Percentiles rank a stretch among this genome's conserved stretches.
These are phyloP conservation scores for Rhodosporidiobolus sp. DNA, from an alignment of 768 basidiomycete genomes.

Conservation along the genomic window DNA sequence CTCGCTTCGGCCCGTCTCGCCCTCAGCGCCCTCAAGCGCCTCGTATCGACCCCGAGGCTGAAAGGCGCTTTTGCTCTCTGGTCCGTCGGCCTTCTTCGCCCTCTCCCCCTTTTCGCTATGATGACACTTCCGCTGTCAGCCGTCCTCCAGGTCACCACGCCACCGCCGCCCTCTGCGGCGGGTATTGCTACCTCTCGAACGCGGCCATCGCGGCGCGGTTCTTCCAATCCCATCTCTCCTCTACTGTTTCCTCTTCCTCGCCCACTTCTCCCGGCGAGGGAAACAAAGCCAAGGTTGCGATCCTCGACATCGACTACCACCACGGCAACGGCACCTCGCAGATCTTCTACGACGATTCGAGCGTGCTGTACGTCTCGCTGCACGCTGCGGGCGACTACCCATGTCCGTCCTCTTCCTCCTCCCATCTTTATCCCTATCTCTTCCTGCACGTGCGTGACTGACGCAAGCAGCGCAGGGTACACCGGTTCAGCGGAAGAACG, in stretches of 20 bases:
- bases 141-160: conserved; percentile 51
- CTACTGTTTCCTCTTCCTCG: neutral
- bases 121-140: conserved; percentile 5
- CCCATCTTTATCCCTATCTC: too few species aligned
- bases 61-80: conserved; percentile 18
- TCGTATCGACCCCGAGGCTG: neutral
- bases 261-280: too few species aligned
- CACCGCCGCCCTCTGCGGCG: conserved; percentile 46
- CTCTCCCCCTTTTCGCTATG: too few species aligned
- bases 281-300: conserved; percentile 40
- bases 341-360: conserved; percentile 47
- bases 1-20: conserved; percentile 46
- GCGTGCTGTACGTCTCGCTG: conserved; percentile 48
- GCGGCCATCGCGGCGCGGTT: conserved; percentile 48
- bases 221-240: conserved; percentile 38
- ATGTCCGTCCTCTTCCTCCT: conserved; percentile 39
- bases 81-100: neutral
- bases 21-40: conserved; percentile 42
- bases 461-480: conserved; percentile 42
- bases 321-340: conserved; percentile 50
- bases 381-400: conserved; percentile 49
- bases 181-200: conserved; percentile 51
- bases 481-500: conserved; percentile 46
- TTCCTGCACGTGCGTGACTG: neutral
- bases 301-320: conserved; percentile 52